These are phyloP conservation scores for Phytophthora sansomeana DNA, from an alignment of 352 stramenopile genomes.

Conservation along the genomic window DNA sequence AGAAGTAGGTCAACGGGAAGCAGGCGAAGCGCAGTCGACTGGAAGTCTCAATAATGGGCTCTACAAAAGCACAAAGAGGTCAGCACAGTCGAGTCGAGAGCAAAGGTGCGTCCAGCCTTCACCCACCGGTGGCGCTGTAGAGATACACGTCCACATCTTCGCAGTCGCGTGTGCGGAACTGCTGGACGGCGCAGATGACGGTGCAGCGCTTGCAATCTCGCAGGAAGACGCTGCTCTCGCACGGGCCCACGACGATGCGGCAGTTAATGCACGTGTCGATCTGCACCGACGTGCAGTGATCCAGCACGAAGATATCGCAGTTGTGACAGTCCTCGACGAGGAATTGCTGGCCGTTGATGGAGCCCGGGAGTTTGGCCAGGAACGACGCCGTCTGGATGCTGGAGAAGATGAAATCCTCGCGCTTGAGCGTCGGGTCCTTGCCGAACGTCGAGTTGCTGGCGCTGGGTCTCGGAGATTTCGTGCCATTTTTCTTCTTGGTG, in stretches of 20 bases:
- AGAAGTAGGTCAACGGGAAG: conserved; percentile 76
- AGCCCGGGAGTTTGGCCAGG: conserved; percentile 65
- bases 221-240: conserved; percentile 76
- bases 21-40: conserved; percentile 65
- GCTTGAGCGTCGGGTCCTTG: conserved; percentile 68
- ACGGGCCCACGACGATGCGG: conserved; percentile 75
- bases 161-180: conserved; percentile 81
- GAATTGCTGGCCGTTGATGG: conserved; percentile 83
- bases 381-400: conserved; percentile 47
- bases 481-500: conserved; percentile 4
- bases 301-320: conserved; percentile 82
- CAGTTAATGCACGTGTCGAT: conserved; percentile 79
- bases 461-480: neutral
- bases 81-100: neutral
- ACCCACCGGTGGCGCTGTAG: conserved; percentile 65
- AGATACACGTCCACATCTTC: conserved; percentile 67
- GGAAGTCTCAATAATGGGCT: conserved; percentile 79
- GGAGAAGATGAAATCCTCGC: conserved; percentile 76
- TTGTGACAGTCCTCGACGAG: conserved; percentile 75
- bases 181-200: conserved; percentile 69
- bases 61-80: conserved; percentile 28
- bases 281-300: conserved; percentile 81
- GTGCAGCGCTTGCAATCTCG: conserved; percentile 71
- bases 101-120: neutral
- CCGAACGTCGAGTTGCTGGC: conserved; percentile 50